Percentiles rank a stretch among this genome's conserved stretches.
Evolutionary conservation across 2,329 filamentous ascomycete genomes (phyloP).

Genomic region (Colletotrichum karsti): DNA sequence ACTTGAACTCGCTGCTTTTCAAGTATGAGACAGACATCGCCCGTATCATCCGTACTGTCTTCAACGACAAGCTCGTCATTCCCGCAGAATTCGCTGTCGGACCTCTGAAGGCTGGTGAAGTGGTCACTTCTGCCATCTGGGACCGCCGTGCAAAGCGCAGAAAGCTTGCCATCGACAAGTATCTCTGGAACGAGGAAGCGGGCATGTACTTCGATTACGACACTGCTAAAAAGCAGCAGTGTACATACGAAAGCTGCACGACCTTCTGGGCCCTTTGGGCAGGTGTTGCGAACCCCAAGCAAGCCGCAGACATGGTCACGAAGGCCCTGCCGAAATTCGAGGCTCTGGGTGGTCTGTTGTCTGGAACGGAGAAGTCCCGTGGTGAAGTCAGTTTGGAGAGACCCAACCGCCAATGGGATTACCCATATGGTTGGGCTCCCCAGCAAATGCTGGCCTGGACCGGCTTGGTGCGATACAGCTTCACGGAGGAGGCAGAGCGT

Average conservation of each 20-base stretch:
- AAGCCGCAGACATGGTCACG: slow-evolving; percentile 84
- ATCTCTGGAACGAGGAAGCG: slow-evolving; percentile 89
- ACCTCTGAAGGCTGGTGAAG: slow-evolving; percentile 70
- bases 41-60: slow-evolving; percentile 83
- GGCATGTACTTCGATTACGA: slow-evolving; percentile 99
- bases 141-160: slow-evolving; percentile 87
- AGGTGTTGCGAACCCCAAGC: slow-evolving; percentile 83
- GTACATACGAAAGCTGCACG: slow-evolving; percentile 87
- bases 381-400: slow-evolving; percentile 81
- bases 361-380: slow-evolving; percentile 89
- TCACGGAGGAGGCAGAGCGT: slow-evolving; percentile 87
- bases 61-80: slow-evolving; percentile 83
- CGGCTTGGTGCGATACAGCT: slow-evolving; percentile 89
- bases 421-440: slow-evolving; percentile 96
- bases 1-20: slow-evolving; percentile 93
- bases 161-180: slow-evolving; percentile 88
- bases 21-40: slow-evolving; percentile 98
- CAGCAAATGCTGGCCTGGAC: slow-evolving; percentile 99
- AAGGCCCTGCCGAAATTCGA: slow-evolving; percentile 89
- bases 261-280: slow-evolving; percentile 99
- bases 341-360: slow-evolving; percentile 85
- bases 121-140: slow-evolving; percentile 88
- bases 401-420: slow-evolving; percentile 98
- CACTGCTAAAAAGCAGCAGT: slow-evolving; percentile 81
- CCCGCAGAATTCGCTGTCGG: slow-evolving; percentile 83